Evolutionary conservation across 1,284 basidiomycete genomes (phyloP), one percentile per base, ranked within the genome.

Genomic region (Ganoderma leucocontextum): DNA sequence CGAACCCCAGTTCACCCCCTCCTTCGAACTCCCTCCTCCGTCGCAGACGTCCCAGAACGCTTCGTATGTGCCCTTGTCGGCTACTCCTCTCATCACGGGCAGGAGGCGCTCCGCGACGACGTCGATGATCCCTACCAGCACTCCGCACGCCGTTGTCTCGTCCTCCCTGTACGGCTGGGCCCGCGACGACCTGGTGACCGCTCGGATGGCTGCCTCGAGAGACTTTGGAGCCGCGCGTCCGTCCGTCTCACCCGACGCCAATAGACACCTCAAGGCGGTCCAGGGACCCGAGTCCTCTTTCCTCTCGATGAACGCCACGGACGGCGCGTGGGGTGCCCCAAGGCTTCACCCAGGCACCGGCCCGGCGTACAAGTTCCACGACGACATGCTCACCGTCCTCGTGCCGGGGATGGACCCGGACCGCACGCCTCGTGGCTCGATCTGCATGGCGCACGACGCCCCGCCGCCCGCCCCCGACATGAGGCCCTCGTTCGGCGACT

Each of bases 151-250:
- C 7, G 70, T 74, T 13, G 73, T 79, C 39, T 74, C 80, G 13
- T 81, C 82, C 2, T 79, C 79, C 17, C 68, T 81, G 47, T 66
- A 77, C 15, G 70, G 73, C 41, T 81, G 80, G 80, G 74, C 79
- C 35, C 73, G 75, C 36, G 68, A 72, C 60, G 69, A 72, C 41
- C 36, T 70, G 25, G 61, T 60, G 29, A 70, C 67, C n/a, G 58
- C 69, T 17, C 70, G 65, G 33, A 63, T 67, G 62, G 62, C 47
- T 25, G 68, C 66, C 19, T 58, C 60, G 17, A 2, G 55, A 2
- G 41, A 65, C 19, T 47, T 53, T 10, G 42, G 10, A 4, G 12
- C 41, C 33, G 13, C 25, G 13, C 39, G 25, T 10, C 59, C 67
- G 41, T 47, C 65, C 15, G 15, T 62, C 2, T 41, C 57, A 22